A percentile compares a stretch with the other conserved stretches of the same genome.
These are phyloP conservation scores for Neurospora sp. DNA, from an alignment of 495 filamentous ascomycete genomes.

Conservation along the genomic window DNA sequence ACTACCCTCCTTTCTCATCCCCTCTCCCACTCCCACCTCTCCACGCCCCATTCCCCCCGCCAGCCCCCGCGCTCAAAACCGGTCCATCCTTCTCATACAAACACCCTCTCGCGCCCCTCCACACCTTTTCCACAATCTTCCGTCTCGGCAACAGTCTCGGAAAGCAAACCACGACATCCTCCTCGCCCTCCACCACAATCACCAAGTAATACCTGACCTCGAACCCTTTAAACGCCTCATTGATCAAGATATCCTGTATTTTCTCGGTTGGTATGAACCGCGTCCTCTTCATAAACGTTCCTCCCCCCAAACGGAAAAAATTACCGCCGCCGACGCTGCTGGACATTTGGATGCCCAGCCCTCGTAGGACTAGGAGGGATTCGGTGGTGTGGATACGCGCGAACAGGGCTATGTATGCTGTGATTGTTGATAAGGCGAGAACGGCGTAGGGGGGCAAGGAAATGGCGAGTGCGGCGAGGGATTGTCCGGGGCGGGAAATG, in stretches of 20 bases:
- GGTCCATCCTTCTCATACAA: slow-evolving; percentile 53
- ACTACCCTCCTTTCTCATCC: background rate
- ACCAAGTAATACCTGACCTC: slow-evolving; percentile 84
- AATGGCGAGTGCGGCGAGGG: slow-evolving; percentile 27
- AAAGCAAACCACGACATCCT: slow-evolving; percentile 85
- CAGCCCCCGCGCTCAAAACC: background rate
- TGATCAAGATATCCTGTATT: slow-evolving; percentile 86
- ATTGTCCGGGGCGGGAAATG: slow-evolving; percentile 17
- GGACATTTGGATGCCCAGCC: slow-evolving; percentile 79
- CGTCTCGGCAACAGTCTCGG: slow-evolving; percentile 66
- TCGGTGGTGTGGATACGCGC: slow-evolving; percentile 54
- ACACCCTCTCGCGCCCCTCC: slow-evolving; percentile 67
- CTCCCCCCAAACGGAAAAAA: slow-evolving; percentile 34
- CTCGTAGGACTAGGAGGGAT: slow-evolving; percentile 76
- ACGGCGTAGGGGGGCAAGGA: slow-evolving; percentile 27
- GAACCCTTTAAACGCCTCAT: slow-evolving; percentile 91
- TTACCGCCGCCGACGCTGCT: background rate
- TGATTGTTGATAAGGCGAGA: slow-evolving; percentile 3
- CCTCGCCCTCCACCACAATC: slow-evolving; percentile 86
- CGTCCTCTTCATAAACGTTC: slow-evolving; percentile 39
- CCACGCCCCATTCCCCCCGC: background rate
- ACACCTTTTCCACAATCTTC: slow-evolving; percentile 70
- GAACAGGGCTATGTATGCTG: slow-evolving; percentile 26
- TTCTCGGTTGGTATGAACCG: slow-evolving; percentile 89
- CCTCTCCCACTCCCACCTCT: background rate